Base-by-base conservation (phyloP, 1,284 basidiomycete species). In the Waitea zeae region DNA sequence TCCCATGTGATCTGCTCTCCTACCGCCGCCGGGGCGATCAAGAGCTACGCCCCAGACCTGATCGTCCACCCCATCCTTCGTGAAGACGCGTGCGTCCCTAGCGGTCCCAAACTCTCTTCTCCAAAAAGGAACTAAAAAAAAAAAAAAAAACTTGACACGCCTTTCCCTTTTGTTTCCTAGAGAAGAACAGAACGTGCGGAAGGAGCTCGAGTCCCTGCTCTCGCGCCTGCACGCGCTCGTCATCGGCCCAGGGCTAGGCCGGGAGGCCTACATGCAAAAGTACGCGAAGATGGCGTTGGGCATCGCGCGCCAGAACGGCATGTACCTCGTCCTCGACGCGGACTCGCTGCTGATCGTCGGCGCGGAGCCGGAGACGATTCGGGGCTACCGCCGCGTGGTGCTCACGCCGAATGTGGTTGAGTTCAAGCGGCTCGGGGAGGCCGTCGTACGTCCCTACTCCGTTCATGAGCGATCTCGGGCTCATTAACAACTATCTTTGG, bases 1-100 rank as follows among this genome's bases (percentile, higher is more conserved):
- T 88, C 89, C 17, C 92, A 97, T 62, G 89, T 97, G 36, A 92
- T 98, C 36, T 98, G 93, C 57, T 80, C 90, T 9, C 93, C 93
- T 0, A 73, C 71, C 1, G 88, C 89, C 2, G 84, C 84, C 18
- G 67, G 68, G 2, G 81, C 89, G 15, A 97, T 98, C 64, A 98
- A 98, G 59, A 81, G 86, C 0, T 98, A 96, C 49, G 84, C 82
- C 1, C 86, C 89, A 6, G 93, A 98, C 56, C 59, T 97, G 30
- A 98, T 98, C 48, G 93, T 98, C 0, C 92, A 97, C 49, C 88
- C 84, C 0, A 79, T 95, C 35, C 67, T 98, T 4, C 62, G 59
- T 24, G 67, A 78, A 52, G 65, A 76, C 32, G 18, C 34, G 14
- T 29, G 5, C 26, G 26, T 27, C 24, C 12, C 13, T 17, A 26